Evolutionary conservation across 2,329 filamentous ascomycete genomes (phyloP).

Genomic region (Fusarium secorum): DNA sequence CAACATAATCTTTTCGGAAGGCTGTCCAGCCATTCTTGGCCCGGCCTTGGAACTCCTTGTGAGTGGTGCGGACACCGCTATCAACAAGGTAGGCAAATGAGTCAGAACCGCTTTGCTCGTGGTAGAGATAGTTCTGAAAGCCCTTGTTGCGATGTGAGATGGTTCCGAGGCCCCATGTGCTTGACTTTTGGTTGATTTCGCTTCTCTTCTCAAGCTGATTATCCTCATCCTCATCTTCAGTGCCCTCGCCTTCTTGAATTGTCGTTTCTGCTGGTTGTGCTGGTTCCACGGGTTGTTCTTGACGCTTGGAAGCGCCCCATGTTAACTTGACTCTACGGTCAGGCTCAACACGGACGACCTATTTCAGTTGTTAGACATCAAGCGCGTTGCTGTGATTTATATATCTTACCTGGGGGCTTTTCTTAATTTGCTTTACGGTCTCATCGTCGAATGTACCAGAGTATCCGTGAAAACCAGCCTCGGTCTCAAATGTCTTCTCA

Average conservation of each 20-base stretch:
- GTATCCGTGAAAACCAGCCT: constrained; percentile 51
- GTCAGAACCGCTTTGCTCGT: constrained; percentile 52
- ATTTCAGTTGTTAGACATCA: not conserved
- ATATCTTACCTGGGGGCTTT: constrained; percentile 51
- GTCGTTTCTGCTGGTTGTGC: not conserved
- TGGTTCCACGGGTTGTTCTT: not conserved
- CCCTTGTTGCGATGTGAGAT: constrained; percentile 45
- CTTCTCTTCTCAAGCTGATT: constrained; percentile 34
- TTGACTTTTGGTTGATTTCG: constrained; percentile 40
- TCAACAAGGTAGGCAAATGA: constrained; percentile 71
- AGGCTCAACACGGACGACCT: constrained; percentile 44
- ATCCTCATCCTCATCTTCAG: not conserved
- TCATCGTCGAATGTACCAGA: constrained; percentile 53
- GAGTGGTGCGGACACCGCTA: constrained; percentile 64
- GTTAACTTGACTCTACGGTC: constrained; percentile 41
- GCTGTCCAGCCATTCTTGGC: constrained; percentile 48
- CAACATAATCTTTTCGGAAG: constrained; percentile 38
- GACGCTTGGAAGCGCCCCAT: constrained; percentile 4
- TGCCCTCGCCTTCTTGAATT: not conserved
- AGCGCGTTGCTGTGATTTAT: fast-evolving
- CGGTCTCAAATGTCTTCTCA: constrained; percentile 43
- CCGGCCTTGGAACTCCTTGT: constrained; percentile 62
- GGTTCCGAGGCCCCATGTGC: constrained; percentile 46
- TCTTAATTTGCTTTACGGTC: constrained; percentile 53
- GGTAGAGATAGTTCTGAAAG: constrained; percentile 55